These are phyloP conservation scores for Glaciozyma martinii DNA, from an alignment of 768 basidiomycete species.

Conservation along the genomic window DNA sequence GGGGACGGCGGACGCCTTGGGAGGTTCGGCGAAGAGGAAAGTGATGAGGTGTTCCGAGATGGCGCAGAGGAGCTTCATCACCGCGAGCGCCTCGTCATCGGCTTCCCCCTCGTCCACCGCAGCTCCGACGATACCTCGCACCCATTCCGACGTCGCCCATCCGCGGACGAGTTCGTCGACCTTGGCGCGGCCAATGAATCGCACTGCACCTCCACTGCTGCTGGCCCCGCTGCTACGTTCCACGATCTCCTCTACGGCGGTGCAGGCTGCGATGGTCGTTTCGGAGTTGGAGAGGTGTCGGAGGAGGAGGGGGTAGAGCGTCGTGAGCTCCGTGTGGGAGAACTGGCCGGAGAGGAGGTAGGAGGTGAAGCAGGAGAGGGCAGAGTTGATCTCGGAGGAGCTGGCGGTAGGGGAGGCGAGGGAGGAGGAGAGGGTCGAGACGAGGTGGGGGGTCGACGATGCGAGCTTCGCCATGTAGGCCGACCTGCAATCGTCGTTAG, in stretches of 20 bases:
- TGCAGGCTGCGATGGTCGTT: constrained; percentile 14
- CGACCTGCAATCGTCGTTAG: constrained; percentile 11
- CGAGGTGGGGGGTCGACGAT: constrained; percentile 27
- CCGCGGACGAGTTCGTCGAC: constrained; percentile 9
- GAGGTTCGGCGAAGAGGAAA: constrained; percentile 18
- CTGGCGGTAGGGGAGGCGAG: constrained; percentile 4
- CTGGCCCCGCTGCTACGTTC: constrained; percentile 22
- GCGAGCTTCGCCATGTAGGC: constrained; percentile 28
- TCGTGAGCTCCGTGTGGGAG: constrained; percentile 21
- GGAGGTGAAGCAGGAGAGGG: constrained; percentile 27
- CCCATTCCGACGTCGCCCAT: constrained; percentile 8
- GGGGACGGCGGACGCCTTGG: background rate
- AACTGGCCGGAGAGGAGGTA: constrained; percentile 29
- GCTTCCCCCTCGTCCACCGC: constrained; percentile 10
- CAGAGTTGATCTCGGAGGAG: constrained; percentile 19
- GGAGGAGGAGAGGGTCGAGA: constrained; percentile 22
- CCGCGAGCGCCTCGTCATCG: constrained; percentile 23
- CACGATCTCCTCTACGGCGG: constrained; percentile 32
- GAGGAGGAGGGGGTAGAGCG: constrained; percentile 33
- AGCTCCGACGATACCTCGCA: background rate
- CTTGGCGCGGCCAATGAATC: constrained; percentile 16
- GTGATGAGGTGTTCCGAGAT: constrained; percentile 30
- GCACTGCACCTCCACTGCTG: constrained; percentile 5
- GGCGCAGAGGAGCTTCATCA: constrained; percentile 31
- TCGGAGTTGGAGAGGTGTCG: constrained; percentile 19